A percentile compares a stretch with the other conserved stretches of the same genome.
Evolutionary conservation across 371 early-diverging fungal species (phyloP).

Genomic region (Chytridium lagenaria): DNA sequence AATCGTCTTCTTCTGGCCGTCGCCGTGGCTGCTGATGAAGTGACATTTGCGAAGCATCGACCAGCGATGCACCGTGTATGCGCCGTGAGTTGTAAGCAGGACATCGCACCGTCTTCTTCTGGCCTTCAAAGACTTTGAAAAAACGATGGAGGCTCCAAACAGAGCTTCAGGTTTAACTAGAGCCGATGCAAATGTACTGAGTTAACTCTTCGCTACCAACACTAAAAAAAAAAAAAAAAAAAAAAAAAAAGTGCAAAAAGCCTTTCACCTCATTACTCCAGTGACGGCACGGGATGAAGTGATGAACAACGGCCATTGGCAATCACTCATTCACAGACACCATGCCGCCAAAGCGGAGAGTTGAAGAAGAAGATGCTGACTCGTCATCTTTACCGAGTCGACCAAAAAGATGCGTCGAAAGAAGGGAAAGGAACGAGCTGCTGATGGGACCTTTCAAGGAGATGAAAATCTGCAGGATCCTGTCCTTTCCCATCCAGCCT

Average conservation of each 20-base stretch:
- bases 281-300: neutral
- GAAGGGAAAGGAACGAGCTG: neutral
- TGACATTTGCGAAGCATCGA: too few relatives aligned
- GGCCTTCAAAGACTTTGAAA: too few relatives aligned
- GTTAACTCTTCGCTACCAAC: neutral
- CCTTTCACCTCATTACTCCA: neutral
- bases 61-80: too few relatives aligned
- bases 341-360: neutral
- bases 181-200: neutral
- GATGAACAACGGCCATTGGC: neutral
- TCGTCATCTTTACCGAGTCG: neutral
- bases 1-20: too few relatives aligned
- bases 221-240: neutral
- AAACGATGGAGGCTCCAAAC: too few relatives aligned
- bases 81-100: too few relatives aligned
- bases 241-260: neutral
- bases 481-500: neutral
- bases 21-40: too few relatives aligned
- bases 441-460: neutral
- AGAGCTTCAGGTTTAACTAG: too few relatives aligned
- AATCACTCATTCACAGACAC: neutral
- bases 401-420: neutral
- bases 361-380: neutral
- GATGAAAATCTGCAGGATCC: neutral
- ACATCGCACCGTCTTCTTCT: too few relatives aligned